These are phyloP conservation scores for Allantophomopsis lycopodina DNA, from an alignment of 2,329 filamentous ascomycete genomes.

Conservation along the genomic window DNA sequence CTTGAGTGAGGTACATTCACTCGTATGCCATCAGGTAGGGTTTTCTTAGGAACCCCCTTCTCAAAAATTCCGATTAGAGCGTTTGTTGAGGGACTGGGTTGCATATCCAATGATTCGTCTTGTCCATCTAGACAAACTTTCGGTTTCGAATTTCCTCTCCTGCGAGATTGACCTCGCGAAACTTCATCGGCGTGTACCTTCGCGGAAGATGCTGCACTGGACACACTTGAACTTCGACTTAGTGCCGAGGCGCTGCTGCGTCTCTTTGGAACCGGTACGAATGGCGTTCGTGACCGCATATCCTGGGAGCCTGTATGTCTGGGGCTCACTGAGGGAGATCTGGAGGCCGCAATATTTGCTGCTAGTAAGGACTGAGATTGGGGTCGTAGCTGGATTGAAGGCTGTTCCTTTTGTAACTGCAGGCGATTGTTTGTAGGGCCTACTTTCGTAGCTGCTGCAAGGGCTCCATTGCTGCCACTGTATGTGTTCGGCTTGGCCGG, in stretches of 20 bases:
- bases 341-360: conserved; percentile 45
- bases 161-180: no score
- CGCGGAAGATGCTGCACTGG: conserved; percentile 4
- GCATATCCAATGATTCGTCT: conserved; percentile 33
- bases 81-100: conserved; percentile 45
- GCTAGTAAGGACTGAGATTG: conserved; percentile 45
- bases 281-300: no score
- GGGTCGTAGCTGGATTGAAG: conserved; percentile 15
- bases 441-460: conserved; percentile 28
- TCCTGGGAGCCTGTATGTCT: conserved; percentile 18
- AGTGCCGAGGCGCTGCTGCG: no score
- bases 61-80: conserved; percentile 53
- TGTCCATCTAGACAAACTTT: conserved; percentile 7
- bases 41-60: no score
- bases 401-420: conserved; percentile 6
- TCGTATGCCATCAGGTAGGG: no score
- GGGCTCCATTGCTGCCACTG: conserved; percentile 25
- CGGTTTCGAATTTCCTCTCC: conserved; percentile 6
- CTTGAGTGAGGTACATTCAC: no score
- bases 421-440: conserved; percentile 9
- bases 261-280: no score
- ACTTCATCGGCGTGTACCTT: no score
- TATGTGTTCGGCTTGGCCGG: conserved; percentile 21
- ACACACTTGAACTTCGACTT: no score
- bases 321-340: conserved; percentile 38